phyloP scores from a whole-genome alignment of 148 eudicot genomes.

The Drosera capensis region DNA sequence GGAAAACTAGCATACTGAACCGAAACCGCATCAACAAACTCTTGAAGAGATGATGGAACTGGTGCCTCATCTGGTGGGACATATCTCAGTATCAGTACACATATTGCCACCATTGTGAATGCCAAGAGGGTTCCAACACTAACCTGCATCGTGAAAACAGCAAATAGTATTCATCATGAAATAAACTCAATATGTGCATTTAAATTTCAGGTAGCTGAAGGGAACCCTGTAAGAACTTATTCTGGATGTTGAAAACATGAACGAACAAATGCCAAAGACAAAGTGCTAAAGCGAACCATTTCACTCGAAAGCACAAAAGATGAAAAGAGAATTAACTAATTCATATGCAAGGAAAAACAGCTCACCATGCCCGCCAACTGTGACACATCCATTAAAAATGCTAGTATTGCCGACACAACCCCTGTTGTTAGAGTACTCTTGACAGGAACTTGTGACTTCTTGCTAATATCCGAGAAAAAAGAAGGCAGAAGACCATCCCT shows the following conservation, averaged over 20 bases:
- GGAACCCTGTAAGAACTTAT: no score
- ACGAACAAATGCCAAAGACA: no score
- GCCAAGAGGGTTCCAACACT: conserved; percentile 96
- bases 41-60: conserved; percentile 69
- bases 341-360: no score
- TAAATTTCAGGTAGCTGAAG: no score
- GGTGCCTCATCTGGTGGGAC: conserved; percentile 89
- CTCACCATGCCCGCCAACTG: conserved; percentile 89
- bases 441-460: conserved; percentile 64
- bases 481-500: conserved; percentile 92
- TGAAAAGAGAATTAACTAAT: no score
- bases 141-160: conserved; percentile 38
- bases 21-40: conserved; percentile 49
- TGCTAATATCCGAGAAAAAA: conserved; percentile 74
- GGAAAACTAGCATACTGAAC: conserved; percentile 15
- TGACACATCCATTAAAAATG: conserved; percentile 79
- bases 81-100: conserved; percentile 73
- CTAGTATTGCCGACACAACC: conserved; percentile 47
- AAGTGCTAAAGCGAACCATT: no score
- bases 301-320: no score
- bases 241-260: no score
- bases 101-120: conserved; percentile 83
- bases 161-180: no score
- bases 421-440: conserved; percentile 72
- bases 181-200: no score